These are phyloP conservation scores for Mortierella antarctica DNA, from an alignment of 192 early-diverging fungal species.

Conservation along the genomic window DNA sequence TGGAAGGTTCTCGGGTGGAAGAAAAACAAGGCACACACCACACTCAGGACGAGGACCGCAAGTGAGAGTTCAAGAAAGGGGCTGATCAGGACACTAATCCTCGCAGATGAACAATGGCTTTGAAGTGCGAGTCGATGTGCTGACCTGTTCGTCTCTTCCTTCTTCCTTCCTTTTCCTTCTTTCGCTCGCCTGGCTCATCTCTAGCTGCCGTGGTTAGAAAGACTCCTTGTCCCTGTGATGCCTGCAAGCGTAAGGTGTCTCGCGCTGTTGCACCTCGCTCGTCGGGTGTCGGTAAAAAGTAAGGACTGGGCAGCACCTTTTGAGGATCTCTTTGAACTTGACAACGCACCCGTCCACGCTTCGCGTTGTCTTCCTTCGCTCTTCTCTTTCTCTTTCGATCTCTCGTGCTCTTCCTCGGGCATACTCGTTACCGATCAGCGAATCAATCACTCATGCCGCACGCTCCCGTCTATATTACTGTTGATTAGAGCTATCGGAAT, in stretches of 20 bases:
- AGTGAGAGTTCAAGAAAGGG: too few relatives aligned
- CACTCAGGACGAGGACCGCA: too few relatives aligned
- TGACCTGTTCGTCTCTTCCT: neutral
- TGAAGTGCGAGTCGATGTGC: neutral
- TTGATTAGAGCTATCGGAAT: slow-evolving; percentile 53
- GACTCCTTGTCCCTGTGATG: slow-evolving; percentile 40
- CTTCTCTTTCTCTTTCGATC: neutral
- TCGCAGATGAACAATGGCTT: too few relatives aligned
- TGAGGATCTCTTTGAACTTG: neutral
- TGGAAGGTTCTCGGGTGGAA: too few relatives aligned
- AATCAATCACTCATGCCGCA: neutral
- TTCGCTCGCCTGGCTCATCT: neutral
- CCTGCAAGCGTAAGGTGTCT: slow-evolving; percentile 45
- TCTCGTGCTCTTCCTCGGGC: neutral
- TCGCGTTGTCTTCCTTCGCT: neutral
- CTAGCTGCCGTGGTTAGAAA: slow-evolving; percentile 33
- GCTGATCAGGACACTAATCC: too few relatives aligned
- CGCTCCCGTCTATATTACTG: neutral
- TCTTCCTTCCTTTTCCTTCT: neutral
- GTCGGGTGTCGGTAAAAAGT: slow-evolving; percentile 36
- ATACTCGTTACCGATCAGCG: neutral
- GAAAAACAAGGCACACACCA: too few relatives aligned
- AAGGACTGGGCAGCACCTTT: slow-evolving; percentile 1
- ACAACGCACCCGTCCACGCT: slow-evolving; percentile 1
- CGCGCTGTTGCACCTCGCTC: slow-evolving; percentile 31